Evolutionary conservation across 2,329 filamentous ascomycete species (phyloP).

Genomic region (Simplicillium sp.): DNA sequence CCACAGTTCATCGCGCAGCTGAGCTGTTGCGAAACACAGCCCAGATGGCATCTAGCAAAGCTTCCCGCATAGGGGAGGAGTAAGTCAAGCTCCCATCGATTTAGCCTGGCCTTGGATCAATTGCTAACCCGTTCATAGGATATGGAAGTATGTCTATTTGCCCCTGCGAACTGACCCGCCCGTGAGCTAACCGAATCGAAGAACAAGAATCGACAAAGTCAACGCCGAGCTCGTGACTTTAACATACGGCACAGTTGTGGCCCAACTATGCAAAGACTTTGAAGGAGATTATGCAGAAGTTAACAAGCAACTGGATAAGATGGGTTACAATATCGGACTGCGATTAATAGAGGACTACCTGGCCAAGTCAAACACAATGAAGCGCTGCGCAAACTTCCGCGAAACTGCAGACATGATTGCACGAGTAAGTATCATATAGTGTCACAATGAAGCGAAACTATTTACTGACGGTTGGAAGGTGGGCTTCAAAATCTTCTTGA

Average conservation of each 20-base stretch:
- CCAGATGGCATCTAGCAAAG: constrained; percentile 49
- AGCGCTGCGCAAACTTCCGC: constrained; percentile 82
- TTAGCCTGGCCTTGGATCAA: constrained; percentile 11
- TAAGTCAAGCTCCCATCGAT: constrained; percentile 24
- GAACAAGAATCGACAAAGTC: constrained; percentile 92
- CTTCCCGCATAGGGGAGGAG: constrained; percentile 53
- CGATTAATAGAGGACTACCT: constrained; percentile 96
- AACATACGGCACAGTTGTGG: constrained; percentile 95
- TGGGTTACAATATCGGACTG: constrained; percentile 98
- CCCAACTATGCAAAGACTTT: constrained; percentile 93
- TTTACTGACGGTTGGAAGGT: constrained; percentile 44
- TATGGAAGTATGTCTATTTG: constrained; percentile 66
- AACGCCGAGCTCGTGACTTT: constrained; percentile 95
- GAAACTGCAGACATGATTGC: constrained; percentile 97
- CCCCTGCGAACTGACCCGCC: constrained; percentile 3
- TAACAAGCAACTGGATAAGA: constrained; percentile 96
- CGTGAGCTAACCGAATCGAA: constrained; percentile 30
- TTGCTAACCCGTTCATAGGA: constrained; percentile 43
- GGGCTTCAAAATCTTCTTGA: constrained; percentile 98
- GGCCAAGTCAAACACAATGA: constrained; percentile 84
- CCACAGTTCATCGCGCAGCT: too few species aligned
- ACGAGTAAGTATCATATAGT: constrained; percentile 46
- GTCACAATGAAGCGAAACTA: neutral
- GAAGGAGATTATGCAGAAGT: constrained; percentile 90
- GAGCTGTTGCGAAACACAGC: neutral